phyloP scores from a whole-genome alignment of 1,284 basidiomycete species.

The Stereum hirsutum region DNA sequence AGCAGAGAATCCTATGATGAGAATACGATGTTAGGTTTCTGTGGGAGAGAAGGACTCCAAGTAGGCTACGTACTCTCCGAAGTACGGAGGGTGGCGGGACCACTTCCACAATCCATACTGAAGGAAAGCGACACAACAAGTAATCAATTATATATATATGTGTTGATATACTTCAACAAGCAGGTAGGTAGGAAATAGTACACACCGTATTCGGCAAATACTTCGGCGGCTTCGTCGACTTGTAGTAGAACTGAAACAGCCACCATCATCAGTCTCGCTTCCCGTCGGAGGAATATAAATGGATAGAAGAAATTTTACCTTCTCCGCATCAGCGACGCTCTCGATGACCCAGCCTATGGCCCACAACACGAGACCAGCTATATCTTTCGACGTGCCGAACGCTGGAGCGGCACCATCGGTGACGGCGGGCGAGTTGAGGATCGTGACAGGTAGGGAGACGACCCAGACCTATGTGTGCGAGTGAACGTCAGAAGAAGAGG shows the following conservation, averaged over 20 bases:
- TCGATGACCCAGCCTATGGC: conserved; percentile 54
- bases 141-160: not conserved
- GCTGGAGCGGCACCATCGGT: conserved; percentile 44
- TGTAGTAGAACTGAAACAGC: conserved; percentile 39
- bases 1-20: conserved; percentile 48
- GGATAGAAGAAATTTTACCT: conserved; percentile 27
- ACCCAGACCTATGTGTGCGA: conserved; percentile 44
- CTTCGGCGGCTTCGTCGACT: conserved; percentile 42
- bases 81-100: conserved; percentile 68
- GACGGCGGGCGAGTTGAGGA: conserved; percentile 61
- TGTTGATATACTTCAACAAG: not conserved
- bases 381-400: conserved; percentile 59
- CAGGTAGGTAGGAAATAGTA: not conserved
- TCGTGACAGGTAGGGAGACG: conserved; percentile 55
- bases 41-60: not conserved
- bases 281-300: not conserved
- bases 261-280: not conserved
- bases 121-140: not conserved
- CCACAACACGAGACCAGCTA: conserved; percentile 64
- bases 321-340: conserved; percentile 54
- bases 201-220: conserved; percentile 39
- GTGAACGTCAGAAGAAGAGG: conserved; percentile 4
- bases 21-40: not conserved
- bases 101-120: conserved; percentile 48
- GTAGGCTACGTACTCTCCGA: conserved; percentile 49